Evolutionary conservation across 768 basidiomycete genomes (phyloP).

Genomic region (Polyporus arcularius): DNA sequence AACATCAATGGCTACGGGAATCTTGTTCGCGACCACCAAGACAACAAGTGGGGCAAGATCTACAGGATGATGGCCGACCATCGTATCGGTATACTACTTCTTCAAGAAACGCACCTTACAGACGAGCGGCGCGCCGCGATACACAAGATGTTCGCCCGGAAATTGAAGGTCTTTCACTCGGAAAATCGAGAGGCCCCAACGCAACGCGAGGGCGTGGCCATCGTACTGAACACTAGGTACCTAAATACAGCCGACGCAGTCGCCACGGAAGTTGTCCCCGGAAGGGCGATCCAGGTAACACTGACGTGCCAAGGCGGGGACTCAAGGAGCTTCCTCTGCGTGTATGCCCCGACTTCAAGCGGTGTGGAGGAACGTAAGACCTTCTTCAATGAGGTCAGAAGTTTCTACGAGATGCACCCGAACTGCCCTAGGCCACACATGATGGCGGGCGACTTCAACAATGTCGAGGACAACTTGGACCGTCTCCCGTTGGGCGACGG

Average conservation of each 20-base stretch:
- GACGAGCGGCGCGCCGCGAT: background rate
- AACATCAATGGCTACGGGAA: constrained; percentile 13
- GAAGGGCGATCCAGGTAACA: too few species aligned
- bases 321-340: too few species aligned
- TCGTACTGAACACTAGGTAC: too few species aligned
- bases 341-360: too few species aligned
- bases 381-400: background rate
- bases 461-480: background rate
- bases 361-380: too few species aligned
- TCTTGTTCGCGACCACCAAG: background rate
- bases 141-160: background rate
- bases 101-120: constrained; percentile 17
- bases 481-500: background rate
- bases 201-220: too few species aligned
- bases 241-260: too few species aligned
- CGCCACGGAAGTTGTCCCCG: too few species aligned
- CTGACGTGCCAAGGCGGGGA: too few species aligned
- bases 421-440: background rate
- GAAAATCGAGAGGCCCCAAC: too few species aligned
- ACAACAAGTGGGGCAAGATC: constrained; percentile 4
- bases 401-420: background rate
- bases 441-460: constrained; percentile 7
- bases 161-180: background rate
- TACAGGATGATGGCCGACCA: constrained; percentile 6
- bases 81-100: background rate